A percentile compares a stretch with the other conserved stretches of the same genome.
Conservation (phyloP, 805 yeast genomes). For the Candida germanica region DNA sequence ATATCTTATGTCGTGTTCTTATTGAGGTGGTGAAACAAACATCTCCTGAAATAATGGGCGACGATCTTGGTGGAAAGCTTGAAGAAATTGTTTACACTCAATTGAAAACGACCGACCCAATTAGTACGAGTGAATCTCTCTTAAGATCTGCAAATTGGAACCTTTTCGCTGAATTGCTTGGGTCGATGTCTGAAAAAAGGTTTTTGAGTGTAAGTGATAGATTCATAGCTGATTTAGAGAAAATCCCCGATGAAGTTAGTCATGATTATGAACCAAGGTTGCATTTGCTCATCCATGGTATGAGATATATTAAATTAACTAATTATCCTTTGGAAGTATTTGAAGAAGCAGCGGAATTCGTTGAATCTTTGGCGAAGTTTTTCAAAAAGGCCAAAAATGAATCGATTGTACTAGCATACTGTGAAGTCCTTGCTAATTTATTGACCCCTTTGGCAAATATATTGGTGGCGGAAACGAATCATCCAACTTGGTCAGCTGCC, state of each 20-base stretch:
- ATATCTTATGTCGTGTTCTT: constrained; percentile 83
- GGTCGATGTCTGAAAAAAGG: constrained; percentile 83
- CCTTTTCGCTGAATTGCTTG: constrained; percentile 81
- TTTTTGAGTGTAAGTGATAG: constrained; percentile 88
- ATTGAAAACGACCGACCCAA: constrained; percentile 82
- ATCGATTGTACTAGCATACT: constrained; percentile 69
- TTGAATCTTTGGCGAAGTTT: constrained; percentile 82
- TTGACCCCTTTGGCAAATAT: constrained; percentile 80
- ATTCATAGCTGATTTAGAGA: constrained; percentile 89
- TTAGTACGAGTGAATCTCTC: constrained; percentile 53
- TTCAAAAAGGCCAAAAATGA: constrained; percentile 64
- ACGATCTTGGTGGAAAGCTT: constrained; percentile 73
- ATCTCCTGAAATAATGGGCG: constrained; percentile 68
- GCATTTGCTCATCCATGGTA: constrained; percentile 80
- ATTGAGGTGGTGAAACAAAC: constrained; percentile 91
- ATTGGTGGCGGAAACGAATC: constrained; percentile 91
- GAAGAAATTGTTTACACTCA: constrained; percentile 95
- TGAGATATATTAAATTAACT: constrained; percentile 76
- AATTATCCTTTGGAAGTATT: constrained; percentile 85
- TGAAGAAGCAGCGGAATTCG: constrained; percentile 91
- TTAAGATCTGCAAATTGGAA: constrained; percentile 94
- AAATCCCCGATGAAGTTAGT: constrained; percentile 48
- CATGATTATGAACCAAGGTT: constrained; percentile 51
- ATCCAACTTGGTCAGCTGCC: constrained; percentile 92
- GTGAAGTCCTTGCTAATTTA: constrained; percentile 75